These are phyloP conservation scores for Volutella citrinella DNA, from an alignment of 2,329 filamentous ascomycete species.

Conservation along the genomic window DNA sequence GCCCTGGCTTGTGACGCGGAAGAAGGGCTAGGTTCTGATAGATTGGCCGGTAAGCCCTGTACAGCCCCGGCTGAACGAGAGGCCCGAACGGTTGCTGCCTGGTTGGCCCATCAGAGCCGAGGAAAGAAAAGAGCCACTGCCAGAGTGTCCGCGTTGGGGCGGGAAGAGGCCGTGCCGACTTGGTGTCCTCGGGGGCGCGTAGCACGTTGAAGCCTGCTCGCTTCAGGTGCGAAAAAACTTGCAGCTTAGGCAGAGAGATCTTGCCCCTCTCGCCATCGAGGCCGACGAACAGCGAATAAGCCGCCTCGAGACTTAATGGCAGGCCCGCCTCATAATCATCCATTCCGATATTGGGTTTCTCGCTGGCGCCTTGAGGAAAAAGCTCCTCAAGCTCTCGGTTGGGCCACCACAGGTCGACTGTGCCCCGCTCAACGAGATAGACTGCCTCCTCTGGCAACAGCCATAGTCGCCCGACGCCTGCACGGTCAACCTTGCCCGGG, in stretches of 20 bases:
- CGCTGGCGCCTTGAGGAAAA: slow-evolving; percentile 32
- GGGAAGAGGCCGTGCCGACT: no score
- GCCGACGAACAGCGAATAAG: slow-evolving; percentile 81
- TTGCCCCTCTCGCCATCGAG: slow-evolving; percentile 60
- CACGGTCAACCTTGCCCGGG: slow-evolving; percentile 51
- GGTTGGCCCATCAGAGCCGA: slow-evolving; percentile 28
- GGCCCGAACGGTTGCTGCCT: slow-evolving; percentile 46
- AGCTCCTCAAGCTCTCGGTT: slow-evolving; percentile 47
- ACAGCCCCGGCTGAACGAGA: slow-evolving; percentile 59
- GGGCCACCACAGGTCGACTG: slow-evolving; percentile 84
- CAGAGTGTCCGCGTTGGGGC: slow-evolving; percentile 34
- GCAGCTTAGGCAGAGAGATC: slow-evolving; percentile 73
- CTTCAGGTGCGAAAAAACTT: slow-evolving; percentile 83
- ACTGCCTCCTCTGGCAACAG: slow-evolving; percentile 88
- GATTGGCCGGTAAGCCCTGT: slow-evolving; percentile 66
- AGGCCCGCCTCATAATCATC: slow-evolving; percentile 59
- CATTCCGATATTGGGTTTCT: slow-evolving; percentile 20
- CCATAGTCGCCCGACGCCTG: slow-evolving; percentile 68
- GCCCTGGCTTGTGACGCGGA: slow-evolving; percentile 61
- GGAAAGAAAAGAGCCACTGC: slow-evolving; percentile 53
- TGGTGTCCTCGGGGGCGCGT: slow-evolving; percentile 52
- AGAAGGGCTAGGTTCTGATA: slow-evolving; percentile 76
- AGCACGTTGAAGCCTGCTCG: slow-evolving; percentile 78
- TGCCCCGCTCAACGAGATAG: slow-evolving; percentile 84
- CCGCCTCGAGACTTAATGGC: slow-evolving; percentile 88